phyloP scores from a whole-genome alignment of 2,329 filamentous ascomycete genomes.

The Fusarium annulatum region DNA sequence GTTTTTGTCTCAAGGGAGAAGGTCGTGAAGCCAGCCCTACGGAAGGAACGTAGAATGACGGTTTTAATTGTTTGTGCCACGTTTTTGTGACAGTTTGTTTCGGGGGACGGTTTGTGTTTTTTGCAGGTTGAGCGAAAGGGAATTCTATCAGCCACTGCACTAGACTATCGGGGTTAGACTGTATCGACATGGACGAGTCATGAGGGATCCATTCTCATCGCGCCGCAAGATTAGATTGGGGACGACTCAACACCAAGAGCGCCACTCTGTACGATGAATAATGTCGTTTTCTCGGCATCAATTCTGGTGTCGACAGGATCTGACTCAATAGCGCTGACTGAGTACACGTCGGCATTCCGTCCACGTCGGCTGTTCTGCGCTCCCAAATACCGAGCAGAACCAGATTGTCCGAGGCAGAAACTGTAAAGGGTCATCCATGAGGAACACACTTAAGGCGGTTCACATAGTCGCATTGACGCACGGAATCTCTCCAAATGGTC shows the following conservation, averaged over 20 bases:
- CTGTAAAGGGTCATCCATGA: too few relatives aligned
- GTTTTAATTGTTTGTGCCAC: fast-evolving
- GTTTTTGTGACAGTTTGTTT: background rate
- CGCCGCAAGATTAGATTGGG: background rate
- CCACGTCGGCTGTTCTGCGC: fast-evolving
- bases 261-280: background rate
- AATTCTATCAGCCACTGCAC: background rate
- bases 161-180: background rate
- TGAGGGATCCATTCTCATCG: background rate
- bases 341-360: background rate
- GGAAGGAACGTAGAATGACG: fast-evolving
- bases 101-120: fast-evolving
- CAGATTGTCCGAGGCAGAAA: fast-evolving
- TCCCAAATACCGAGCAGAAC: fast-evolving
- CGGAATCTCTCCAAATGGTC: background rate
- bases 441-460: too few relatives aligned
- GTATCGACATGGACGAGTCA: background rate
- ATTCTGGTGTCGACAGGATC: background rate
- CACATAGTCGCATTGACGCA: fast-evolving
- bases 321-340: background rate
- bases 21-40: background rate
- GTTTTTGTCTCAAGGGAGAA: background rate
- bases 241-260: background rate
- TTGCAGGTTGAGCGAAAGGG: background rate
- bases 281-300: background rate